These are phyloP conservation scores for Lignosus rhinocerotis DNA, from an alignment of 1,284 basidiomycete species.

Conservation along the genomic window DNA sequence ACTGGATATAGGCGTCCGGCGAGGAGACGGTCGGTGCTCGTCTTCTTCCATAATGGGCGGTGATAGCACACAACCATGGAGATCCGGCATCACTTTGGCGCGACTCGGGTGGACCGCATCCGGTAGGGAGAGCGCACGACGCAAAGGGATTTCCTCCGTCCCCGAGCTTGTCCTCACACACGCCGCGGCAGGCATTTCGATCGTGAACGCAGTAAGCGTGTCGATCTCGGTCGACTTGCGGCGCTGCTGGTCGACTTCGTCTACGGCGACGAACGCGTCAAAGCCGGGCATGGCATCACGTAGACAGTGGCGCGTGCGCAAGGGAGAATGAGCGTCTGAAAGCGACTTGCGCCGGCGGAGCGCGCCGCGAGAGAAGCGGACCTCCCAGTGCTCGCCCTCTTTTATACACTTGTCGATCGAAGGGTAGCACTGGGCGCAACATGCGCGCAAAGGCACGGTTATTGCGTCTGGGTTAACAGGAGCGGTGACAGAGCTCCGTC, in stretches of 20 bases:
- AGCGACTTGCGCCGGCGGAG: conserved; percentile 56
- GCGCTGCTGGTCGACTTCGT: conserved; percentile 61
- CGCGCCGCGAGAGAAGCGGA: conserved; percentile 62
- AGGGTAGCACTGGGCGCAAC: conserved; percentile 53
- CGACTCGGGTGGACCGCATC: conserved; percentile 10
- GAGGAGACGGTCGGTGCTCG: conserved; percentile 46
- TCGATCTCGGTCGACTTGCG: conserved; percentile 35
- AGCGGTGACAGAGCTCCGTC: conserved; percentile 27
- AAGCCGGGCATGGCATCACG: conserved; percentile 29
- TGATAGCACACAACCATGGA: conserved; percentile 1
- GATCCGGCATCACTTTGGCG: not conserved
- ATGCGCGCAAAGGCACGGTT: conserved; percentile 59
- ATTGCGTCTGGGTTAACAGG: conserved; percentile 30
- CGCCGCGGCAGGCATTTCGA: conserved; percentile 2
- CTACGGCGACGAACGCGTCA: conserved; percentile 48
- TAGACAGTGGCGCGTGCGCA: conserved; percentile 22
- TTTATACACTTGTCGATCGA: conserved; percentile 48
- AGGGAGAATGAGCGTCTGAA: conserved; percentile 27
- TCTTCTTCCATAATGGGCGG: conserved; percentile 50
- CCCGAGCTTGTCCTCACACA: not conserved
- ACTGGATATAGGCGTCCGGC: conserved; percentile 35
- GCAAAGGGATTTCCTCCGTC: conserved; percentile 13
- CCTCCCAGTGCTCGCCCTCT: conserved; percentile 54
- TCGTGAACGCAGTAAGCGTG: conserved; percentile 14
- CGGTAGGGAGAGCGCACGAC: conserved; percentile 19